phyloP scores from a whole-genome alignment of 495 filamentous ascomycete species.

The Filosporella fistucella region DNA sequence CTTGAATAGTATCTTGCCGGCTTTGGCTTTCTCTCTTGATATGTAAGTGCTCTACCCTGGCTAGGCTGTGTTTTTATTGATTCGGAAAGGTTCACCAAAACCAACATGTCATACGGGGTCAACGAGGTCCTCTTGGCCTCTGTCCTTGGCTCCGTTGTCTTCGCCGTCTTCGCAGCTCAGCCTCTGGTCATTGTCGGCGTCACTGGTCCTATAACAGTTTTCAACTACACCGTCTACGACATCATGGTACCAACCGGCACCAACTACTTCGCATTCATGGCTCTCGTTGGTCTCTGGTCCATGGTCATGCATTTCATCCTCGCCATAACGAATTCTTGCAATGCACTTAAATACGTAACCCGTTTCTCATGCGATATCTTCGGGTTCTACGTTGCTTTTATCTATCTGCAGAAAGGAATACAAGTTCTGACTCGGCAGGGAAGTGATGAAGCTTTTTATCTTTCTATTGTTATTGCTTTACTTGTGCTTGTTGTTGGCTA shows the following conservation, averaged over 20 bases:
- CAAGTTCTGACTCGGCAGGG: constrained; percentile 67
- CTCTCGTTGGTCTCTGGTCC: constrained; percentile 83
- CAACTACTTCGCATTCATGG: constrained; percentile 80
- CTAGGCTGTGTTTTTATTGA: background rate
- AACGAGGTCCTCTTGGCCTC: constrained; percentile 81
- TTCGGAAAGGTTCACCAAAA: constrained; percentile 54
- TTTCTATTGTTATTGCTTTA: constrained; percentile 68
- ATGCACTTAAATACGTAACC: constrained; percentile 75
- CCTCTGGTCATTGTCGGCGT: constrained; percentile 86
- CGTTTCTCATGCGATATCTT: constrained; percentile 85
- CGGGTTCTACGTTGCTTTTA: constrained; percentile 83
- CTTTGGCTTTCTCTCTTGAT: constrained; percentile 78
- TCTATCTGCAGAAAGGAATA: constrained; percentile 82
- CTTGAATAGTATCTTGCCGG: constrained; percentile 64
- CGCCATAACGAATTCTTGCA: constrained; percentile 75
- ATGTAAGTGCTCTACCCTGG: constrained; percentile 48
- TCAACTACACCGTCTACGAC: constrained; percentile 84
- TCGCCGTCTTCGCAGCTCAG: constrained; percentile 70
- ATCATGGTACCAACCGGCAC: constrained; percentile 67
- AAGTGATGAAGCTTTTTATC: constrained; percentile 58
- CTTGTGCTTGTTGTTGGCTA: constrained; percentile 71
- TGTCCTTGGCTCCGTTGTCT: constrained; percentile 73
- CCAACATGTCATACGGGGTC: constrained; percentile 72
- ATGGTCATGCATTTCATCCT: constrained; percentile 76
- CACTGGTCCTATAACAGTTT: constrained; percentile 84